These are phyloP conservation scores for Epichloe glyceriae DNA, from an alignment of 2,329 filamentous ascomycete species.

Conservation along the genomic window DNA sequence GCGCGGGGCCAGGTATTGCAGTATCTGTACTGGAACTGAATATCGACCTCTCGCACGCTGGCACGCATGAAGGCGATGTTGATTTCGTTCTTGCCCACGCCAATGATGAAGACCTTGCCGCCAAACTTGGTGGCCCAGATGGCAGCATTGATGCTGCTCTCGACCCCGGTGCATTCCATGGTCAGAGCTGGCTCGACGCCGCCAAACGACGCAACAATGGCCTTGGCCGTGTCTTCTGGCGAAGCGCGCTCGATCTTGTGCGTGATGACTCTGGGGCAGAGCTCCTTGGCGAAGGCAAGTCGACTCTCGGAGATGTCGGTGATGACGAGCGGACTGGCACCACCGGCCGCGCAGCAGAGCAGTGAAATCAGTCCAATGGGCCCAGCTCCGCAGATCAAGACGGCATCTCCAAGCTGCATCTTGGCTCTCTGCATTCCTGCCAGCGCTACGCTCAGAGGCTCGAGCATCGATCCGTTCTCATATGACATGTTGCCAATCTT, in stretches of 20 bases:
- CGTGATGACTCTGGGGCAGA: slow-evolving; percentile 68
- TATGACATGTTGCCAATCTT: slow-evolving; percentile 88
- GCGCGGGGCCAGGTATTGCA: slow-evolving; percentile 92
- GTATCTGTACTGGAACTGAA: slow-evolving; percentile 96
- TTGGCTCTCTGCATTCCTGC: slow-evolving; percentile 76
- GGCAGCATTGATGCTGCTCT: slow-evolving; percentile 72
- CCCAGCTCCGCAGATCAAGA: slow-evolving; percentile 82
- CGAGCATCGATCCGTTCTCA: slow-evolving; percentile 81
- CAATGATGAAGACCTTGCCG: slow-evolving; percentile 93
- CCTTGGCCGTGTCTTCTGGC: slow-evolving; percentile 59
- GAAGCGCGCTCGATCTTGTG: slow-evolving; percentile 59
- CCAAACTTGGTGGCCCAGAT: slow-evolving; percentile 91
- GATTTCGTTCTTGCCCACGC: slow-evolving; percentile 91
- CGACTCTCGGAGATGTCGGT: slow-evolving; percentile 88
- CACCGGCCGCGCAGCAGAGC: slow-evolving; percentile 72
- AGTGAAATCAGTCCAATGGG: slow-evolving; percentile 87
- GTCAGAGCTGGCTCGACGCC: slow-evolving; percentile 70
- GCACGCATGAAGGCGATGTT: slow-evolving; percentile 90
- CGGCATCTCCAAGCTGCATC: slow-evolving; percentile 71
- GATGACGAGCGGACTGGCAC: slow-evolving; percentile 81
- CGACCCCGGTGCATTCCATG: slow-evolving; percentile 90
- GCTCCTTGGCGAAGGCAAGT: slow-evolving; percentile 69
- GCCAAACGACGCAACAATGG: slow-evolving; percentile 54
- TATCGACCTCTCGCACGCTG: slow-evolving; percentile 80
- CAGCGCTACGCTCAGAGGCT: slow-evolving; percentile 79